Evolutionary conservation across 2,329 filamentous ascomycete species (phyloP), one percentile per base, ranked within the genome.

Genomic region (Ophiostoma quercus): DNA sequence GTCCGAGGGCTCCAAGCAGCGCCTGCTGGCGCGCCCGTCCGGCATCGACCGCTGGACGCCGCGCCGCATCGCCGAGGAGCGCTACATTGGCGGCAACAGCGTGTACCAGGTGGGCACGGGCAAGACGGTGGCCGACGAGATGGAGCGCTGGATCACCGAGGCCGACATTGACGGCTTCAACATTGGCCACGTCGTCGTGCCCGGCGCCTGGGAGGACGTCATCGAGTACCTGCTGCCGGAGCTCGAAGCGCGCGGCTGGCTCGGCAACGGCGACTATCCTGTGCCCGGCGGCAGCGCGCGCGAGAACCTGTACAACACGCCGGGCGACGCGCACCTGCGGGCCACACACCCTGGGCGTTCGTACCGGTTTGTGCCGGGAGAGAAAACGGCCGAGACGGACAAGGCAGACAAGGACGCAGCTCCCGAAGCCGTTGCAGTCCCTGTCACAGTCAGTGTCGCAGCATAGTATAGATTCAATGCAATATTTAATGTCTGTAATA

Each of bases 81-180:
- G 65, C n/a, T 66, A 60, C 37, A 41, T 72, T 39, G 72, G 72
- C 7, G 71, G 68, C 65, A 69, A 69, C 57, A 68, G 70, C 22
- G 67, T 68, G 16, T 68, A 71, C 43, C 37, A 87, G 2, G 86
- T 91, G 0, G 90, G 90, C 0, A 91, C 87, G 0, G 80, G 89
- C 0, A 77, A 82, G n/a, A 84, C 87, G 72, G 88, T 92, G 1
- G 90, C 88, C 0, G 89, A 92, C 75, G 83, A 84, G 54, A 81
- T 92, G 71, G 88, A 92, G 78, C 79, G 81, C 0, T 92, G 90
- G 89, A 81, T 91, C 0, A 75, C 80, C 6, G 89, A 91, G 76
- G 88, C 87, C 0, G 90, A 90, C 73, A 84, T 92, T 1, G 90
- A 92, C 75, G 90, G 90, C 0, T 92, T 92, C 78, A 92, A 92